Base-by-base conservation (phyloP, 257 asterid genomes). In the Jacaranda mimosifolia region DNA sequence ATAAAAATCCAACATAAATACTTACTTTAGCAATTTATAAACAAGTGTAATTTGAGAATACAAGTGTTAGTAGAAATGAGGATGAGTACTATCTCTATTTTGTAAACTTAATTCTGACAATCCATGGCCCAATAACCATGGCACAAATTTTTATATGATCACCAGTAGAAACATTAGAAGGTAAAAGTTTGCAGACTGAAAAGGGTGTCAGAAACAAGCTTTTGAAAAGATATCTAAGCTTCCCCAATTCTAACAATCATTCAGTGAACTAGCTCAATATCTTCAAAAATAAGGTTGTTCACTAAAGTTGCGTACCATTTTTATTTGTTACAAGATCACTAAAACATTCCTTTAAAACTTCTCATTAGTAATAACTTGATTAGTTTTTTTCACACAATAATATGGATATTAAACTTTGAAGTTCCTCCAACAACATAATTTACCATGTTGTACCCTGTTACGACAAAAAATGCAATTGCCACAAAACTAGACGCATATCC, bases 1-100 rank as follows among this genome's bases (percentile, higher is more conserved):
- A 14, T 15, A n/a, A 57, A 49, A 17, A 45, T 51, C 60, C 60
- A 74, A 40, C 78, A 60, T 18, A 72, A 58, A 68, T 19, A 72
- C 53, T 53, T 76, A 60, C 67, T 62, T 52, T 53, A 52, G 64
- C 46, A 60, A 26, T 26, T 36, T 32, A 51, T 53, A 57, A 52
- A 58, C 48, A 60, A 13, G 66, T 3, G 11, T 39, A 38, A 64
- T 38, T 59, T 53, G 39, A 46, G 7, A 14, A 18, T 36, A 14
- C 12, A 18, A 40, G 15, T 26, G 32, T 26, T 26, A 26, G 32
- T 26, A 26, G 32, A 26, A 26, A 26, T 26, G 32, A 26, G 2
- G 32, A 26, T 26, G 32, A 26, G 32, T 26, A 26, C 32, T 26
- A 26, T 26, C 32, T 26, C 38, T 32, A 75, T 59, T 21, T 32